A percentile compares a stretch with the other conserved stretches of the same genome.
These are phyloP conservation scores for Eucalyptus guilfoylei DNA, from an alignment of 345 rosid genomes.

Conservation along the genomic window DNA sequence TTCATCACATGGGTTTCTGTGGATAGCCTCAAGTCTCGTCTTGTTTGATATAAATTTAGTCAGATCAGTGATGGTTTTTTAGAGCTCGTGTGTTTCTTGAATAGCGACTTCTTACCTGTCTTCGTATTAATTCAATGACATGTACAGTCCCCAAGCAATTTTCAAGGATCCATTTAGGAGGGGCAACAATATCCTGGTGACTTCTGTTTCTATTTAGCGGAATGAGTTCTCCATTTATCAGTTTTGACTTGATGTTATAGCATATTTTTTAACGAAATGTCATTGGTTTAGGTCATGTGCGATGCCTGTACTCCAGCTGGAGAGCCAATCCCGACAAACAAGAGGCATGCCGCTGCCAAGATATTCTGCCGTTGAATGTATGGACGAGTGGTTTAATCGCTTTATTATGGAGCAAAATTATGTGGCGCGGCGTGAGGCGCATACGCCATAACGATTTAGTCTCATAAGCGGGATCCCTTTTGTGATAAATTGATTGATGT, in stretches of 20 bases:
- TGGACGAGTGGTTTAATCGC: too few species aligned
- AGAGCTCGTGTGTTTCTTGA: background rate
- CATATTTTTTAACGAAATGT: background rate
- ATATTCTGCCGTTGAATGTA: too few species aligned
- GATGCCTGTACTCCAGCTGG: conserved; percentile 90
- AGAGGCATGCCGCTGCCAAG: conserved; percentile 56
- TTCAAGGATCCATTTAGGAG: conserved; percentile 48
- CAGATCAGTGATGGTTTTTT: background rate
- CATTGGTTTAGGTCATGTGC: conserved; percentile 60
- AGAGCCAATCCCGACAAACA: conserved; percentile 78
- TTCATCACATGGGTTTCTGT: background rate
- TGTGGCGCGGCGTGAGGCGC: too few species aligned
- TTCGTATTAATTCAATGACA: background rate
- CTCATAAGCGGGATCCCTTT: too few species aligned
- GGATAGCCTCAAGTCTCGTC: background rate
- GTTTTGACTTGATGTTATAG: background rate
- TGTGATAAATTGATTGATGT: too few species aligned
- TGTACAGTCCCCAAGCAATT: conserved; percentile 79
- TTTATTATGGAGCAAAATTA: too few species aligned
- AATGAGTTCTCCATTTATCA: background rate
- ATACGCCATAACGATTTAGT: too few species aligned
- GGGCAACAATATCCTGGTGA: conserved; percentile 79
- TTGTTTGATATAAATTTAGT: background rate
- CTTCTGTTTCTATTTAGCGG: background rate
- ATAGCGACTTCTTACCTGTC: background rate